Evolutionary conservation across 176 grass and related monocot species (phyloP), one percentile per base, ranked within the genome.

Genomic region (Musa schizocarpa): DNA sequence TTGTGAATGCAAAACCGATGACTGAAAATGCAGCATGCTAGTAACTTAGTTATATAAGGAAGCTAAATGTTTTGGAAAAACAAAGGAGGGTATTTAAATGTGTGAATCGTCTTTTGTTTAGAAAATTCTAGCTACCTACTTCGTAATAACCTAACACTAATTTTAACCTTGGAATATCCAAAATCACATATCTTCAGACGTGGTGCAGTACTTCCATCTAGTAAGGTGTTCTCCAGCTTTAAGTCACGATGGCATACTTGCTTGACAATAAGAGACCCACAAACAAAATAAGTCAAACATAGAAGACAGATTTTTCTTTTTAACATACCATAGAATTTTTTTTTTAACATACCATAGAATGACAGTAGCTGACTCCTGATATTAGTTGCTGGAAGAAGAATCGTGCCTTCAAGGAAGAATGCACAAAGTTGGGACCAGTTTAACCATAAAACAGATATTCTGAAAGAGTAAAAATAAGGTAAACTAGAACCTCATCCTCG

Each of bases 191-290:
- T 97, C 82, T 97, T 97, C 75, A 97, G 78, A 57, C 93, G 90
- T 59, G 93, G 93, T 81, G 93, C 93, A 50, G 77, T 76, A 80
- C 93, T 97, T 51, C 93, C 93, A 20, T 97, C 87, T 53, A 97
- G 80, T 51, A 97, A 73, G 73, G 93, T 97, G 54, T 97, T 97
- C 79, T 97, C 93, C 74, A 97, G 80, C 80, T 93, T 97, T 79
- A 97, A 81, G 78, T 97, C 93, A 83, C 93, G 93, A 84, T 97
- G 93, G 66, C 93, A 97, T 83, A 93, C 93, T 93, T 97, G 93
- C 93, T 97, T 88, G 74, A 88, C 74, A 83, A 93, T 75, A 86
- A 83, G 66, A 77, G n/a, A 83, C 88, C 78, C 81, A 49, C 76
- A 9, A 20, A 52, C 55, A 43, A 54, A 77, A 69, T 27, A 48